phyloP scores from a whole-genome alignment of 192 early-diverging fungal genomes.

The Podila clonocystis region DNA sequence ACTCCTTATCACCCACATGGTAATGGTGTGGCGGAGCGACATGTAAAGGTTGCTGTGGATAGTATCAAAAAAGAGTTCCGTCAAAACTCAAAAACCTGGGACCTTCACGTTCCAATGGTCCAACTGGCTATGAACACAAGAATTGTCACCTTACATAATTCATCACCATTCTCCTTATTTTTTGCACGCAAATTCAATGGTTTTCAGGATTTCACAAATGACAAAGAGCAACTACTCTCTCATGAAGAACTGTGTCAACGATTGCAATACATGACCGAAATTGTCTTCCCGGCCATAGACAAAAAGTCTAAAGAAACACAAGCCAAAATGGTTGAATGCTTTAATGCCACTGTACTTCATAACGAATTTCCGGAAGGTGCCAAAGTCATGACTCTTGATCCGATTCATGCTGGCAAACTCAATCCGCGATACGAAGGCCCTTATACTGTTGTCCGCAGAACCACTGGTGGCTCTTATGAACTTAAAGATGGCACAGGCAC shows the following conservation, averaged over 20 bases:
- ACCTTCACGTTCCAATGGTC: too few relatives aligned
- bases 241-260: not conserved
- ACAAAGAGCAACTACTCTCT: not conserved
- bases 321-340: not conserved
- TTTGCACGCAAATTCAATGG: constrained; percentile 46
- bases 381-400: constrained; percentile 21
- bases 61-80: too few relatives aligned
- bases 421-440: constrained; percentile 14
- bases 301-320: not conserved
- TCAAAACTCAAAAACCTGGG: too few relatives aligned
- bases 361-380: constrained; percentile 11
- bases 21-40: too few relatives aligned
- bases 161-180: constrained; percentile 49
- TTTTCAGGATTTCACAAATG: constrained; percentile 2
- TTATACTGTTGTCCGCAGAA: constrained; percentile 4
- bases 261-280: constrained; percentile 8
- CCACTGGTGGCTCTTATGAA: constrained; percentile 5
- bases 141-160: constrained; percentile 9
- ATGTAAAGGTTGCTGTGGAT: too few relatives aligned
- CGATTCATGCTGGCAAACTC: not conserved
- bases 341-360: not conserved
- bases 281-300: constrained; percentile 7
- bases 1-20: too few relatives aligned
- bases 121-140: constrained; percentile 26
- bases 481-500: constrained; percentile 9